phyloP scores from a whole-genome alignment of 441 rosid species.

The Geranium incanum region DNA sequence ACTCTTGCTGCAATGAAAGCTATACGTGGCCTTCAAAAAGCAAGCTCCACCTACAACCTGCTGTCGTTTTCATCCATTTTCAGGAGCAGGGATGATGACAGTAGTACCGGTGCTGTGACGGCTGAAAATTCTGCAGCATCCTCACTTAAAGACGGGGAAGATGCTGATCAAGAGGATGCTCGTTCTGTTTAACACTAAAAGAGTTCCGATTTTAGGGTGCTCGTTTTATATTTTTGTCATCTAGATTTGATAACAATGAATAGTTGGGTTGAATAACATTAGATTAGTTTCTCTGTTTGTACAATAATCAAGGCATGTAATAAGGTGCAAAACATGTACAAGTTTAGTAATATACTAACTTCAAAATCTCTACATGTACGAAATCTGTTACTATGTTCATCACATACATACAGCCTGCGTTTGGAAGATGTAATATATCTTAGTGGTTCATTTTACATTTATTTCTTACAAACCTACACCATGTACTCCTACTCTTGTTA shows the following conservation, averaged over 20 bases:
- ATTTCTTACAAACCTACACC: background rate
- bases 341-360: background rate
- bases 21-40: slow-evolving; percentile 72
- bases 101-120: slow-evolving; percentile 48
- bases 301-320: background rate
- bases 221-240: background rate
- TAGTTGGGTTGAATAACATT: background rate
- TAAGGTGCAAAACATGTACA: background rate
- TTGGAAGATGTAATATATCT: too few relatives aligned
- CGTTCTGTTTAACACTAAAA: slow-evolving; percentile 20
- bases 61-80: slow-evolving; percentile 59
- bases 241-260: background rate
- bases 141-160: slow-evolving; percentile 31
- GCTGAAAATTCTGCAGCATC: slow-evolving; percentile 55
- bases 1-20: slow-evolving; percentile 95
- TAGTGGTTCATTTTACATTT: too few relatives aligned
- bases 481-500: background rate
- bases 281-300: background rate
- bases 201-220: background rate
- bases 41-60: slow-evolving; percentile 85
- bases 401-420: too few relatives aligned
- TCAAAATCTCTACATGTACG: background rate
- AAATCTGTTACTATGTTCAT: background rate
- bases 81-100: slow-evolving; percentile 48
- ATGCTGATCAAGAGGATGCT: slow-evolving; percentile 40